Evolutionary conservation across 1,139 yeast species (phyloP).

Genomic region (Ogataea hybrid): DNA sequence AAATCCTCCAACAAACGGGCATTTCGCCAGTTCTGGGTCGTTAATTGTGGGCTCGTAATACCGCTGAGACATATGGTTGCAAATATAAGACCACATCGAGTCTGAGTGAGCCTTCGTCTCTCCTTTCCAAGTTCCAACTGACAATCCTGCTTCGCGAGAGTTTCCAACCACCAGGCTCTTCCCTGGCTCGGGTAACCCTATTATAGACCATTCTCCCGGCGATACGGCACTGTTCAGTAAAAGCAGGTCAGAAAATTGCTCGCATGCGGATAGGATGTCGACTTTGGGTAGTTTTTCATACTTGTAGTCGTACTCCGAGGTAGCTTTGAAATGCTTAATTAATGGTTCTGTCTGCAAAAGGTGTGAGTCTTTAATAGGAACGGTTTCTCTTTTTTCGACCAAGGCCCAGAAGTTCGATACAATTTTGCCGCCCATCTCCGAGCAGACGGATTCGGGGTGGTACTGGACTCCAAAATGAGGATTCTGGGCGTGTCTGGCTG

Average conservation of each 20-base stretch:
- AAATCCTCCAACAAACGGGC: constrained; percentile 88
- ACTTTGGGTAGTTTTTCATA: constrained; percentile 6
- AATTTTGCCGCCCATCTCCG: constrained; percentile 59
- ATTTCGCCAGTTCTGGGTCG: constrained; percentile 22
- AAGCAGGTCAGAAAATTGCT: constrained; percentile 41
- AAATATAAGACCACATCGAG: constrained; percentile 49
- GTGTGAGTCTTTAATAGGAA: constrained; percentile 13
- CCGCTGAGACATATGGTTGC: constrained; percentile 44
- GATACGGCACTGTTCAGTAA: constrained; percentile 70
- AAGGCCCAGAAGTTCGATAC: constrained; percentile 60
- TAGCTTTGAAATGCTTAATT: constrained; percentile 12
- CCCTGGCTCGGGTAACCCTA: constrained; percentile 62
- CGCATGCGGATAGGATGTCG: constrained; percentile 4
- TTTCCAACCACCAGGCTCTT: constrained; percentile 64
- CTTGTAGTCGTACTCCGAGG: constrained; percentile 13
- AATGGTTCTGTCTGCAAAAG: constrained; percentile 18
- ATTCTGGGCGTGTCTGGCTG: constrained; percentile 53
- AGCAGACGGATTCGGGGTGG: constrained; percentile 95
- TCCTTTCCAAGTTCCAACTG: constrained; percentile 27
- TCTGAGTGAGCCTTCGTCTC: constrained; percentile 10
- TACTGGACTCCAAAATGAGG: constrained; percentile 96
- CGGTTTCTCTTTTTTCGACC: constrained; percentile 35
- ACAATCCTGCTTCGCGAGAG: constrained; percentile 40
- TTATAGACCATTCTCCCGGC: constrained; percentile 87
- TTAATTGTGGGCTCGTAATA: constrained; percentile 25